Conservation (phyloP, 2,329 filamentous ascomycete genomes). For the Penicillium sp. region DNA sequence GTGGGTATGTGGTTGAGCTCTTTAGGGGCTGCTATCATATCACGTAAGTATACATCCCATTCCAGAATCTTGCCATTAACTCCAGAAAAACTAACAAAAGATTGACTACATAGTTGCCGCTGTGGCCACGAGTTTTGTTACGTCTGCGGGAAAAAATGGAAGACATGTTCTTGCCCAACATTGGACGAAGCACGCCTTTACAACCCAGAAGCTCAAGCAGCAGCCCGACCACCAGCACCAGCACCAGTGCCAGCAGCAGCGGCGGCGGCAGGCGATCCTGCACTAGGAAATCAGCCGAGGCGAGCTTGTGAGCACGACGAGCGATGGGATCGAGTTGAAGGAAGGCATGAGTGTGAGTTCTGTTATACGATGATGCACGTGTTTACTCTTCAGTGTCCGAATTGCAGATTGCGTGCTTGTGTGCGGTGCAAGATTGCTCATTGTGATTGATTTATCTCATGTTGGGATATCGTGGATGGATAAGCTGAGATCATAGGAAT, state of each 20-base stretch:
- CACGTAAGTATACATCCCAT: neutral
- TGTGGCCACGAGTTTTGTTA: neutral
- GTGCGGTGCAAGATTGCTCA: neutral
- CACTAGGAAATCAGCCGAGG: neutral
- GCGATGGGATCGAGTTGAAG: neutral
- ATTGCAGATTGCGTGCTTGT: neutral
- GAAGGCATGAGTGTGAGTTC: neutral
- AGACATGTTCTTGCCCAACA: neutral
- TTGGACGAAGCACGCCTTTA: neutral
- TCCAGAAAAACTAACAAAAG: neutral
- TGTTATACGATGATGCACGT: neutral
- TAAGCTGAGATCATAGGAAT: too few species aligned
- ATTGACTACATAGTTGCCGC: neutral
- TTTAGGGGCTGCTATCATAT: neutral
- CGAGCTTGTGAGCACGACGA: neutral
- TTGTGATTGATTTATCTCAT: neutral
- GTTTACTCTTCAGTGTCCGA: neutral
- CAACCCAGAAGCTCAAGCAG: neutral
- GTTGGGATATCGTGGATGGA: too few species aligned
- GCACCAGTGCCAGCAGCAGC: too few species aligned
- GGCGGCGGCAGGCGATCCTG: too few species aligned
- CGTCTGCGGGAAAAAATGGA: neutral
- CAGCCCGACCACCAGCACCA: too few species aligned
- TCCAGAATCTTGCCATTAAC: neutral
- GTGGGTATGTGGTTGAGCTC: neutral